A percentile compares a stretch with the other conserved stretches of the same genome.
Evolutionary conservation across 768 basidiomycete genomes (phyloP).

Genomic region (Naganishia vaughanmartiniae): DNA sequence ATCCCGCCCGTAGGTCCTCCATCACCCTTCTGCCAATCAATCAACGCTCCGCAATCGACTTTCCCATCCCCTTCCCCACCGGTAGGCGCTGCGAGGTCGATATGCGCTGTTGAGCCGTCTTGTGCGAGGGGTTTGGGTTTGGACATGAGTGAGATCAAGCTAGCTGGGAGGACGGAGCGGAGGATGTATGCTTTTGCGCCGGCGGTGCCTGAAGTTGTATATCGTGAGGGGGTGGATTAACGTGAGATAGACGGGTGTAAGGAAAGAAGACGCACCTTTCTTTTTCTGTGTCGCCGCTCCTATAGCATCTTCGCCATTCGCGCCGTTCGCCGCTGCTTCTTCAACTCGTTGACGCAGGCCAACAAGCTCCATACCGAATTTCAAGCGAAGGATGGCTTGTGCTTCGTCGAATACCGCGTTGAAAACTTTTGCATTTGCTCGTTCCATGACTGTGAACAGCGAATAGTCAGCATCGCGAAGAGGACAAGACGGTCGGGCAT

Average conservation of each 20-base stretch:
- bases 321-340: constrained; percentile 48
- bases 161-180: constrained; percentile 66
- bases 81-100: constrained; percentile 16
- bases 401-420: constrained; percentile 64
- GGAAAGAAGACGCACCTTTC: constrained; percentile 58
- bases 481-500: not conserved
- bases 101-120: not conserved
- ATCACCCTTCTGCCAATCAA: constrained; percentile 47
- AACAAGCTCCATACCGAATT: constrained; percentile 80
- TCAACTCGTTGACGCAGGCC: constrained; percentile 59
- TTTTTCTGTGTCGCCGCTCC: constrained; percentile 65
- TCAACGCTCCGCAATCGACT: constrained; percentile 56
- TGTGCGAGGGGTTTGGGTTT: constrained; percentile 9
- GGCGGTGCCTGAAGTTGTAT: not conserved
- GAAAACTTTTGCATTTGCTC: constrained; percentile 59
- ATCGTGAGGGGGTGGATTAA: not conserved
- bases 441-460: constrained; percentile 56
- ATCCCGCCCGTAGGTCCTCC: constrained; percentile 61
- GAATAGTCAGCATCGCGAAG: constrained; percentile 29
- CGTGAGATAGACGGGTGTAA: not conserved
- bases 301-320: constrained; percentile 58
- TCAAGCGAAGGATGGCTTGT: constrained; percentile 63
- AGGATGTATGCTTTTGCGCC: constrained; percentile 64
- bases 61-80: constrained; percentile 12
- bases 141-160: constrained; percentile 56